Percentiles rank a stretch among this genome's conserved stretches.
phyloP scores from a whole-genome alignment of 176 grass and related monocot species.

The Dactylis glomerata region DNA sequence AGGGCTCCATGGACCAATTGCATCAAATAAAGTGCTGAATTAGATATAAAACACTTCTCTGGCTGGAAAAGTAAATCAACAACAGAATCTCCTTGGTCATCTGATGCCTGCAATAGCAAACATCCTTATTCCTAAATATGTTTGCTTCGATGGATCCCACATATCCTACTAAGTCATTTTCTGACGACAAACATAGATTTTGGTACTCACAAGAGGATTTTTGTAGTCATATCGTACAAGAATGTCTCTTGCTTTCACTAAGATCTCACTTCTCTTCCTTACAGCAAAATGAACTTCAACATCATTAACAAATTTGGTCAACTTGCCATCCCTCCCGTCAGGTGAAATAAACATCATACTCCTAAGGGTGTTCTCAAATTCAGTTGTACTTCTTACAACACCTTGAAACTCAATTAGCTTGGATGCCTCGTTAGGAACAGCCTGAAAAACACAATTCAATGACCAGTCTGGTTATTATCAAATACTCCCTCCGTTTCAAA shows the following conservation, averaged over 20 bases:
- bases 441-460: slow-evolving; percentile 55
- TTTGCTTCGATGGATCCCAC: slow-evolving; percentile 25
- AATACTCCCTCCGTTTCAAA: too few relatives aligned
- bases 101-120: slow-evolving; percentile 47
- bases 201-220: slow-evolving; percentile 62
- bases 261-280: slow-evolving; percentile 82
- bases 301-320: slow-evolving; percentile 86
- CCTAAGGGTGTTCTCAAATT: slow-evolving; percentile 68
- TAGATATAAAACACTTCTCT: slow-evolving; percentile 75
- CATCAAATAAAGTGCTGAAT: slow-evolving; percentile 72
- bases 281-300: slow-evolving; percentile 98
- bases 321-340: slow-evolving; percentile 72
- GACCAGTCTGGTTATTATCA: slow-evolving; percentile 15
- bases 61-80: slow-evolving; percentile 87
- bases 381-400: slow-evolving; percentile 74
- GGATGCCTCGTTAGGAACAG: slow-evolving; percentile 83
- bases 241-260: slow-evolving; percentile 76
- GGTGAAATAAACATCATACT: slow-evolving; percentile 72
- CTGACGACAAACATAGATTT: slow-evolving; percentile 11
- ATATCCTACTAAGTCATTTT: slow-evolving; percentile 14
- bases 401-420: slow-evolving; percentile 87
- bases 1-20: slow-evolving; percentile 81
- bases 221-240: slow-evolving; percentile 72
- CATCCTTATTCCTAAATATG: slow-evolving; percentile 9
- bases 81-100: slow-evolving; percentile 42